A percentile compares a stretch with the other conserved stretches of the same genome.
Conservation (phyloP, 495 filamentous ascomycete genomes). For the Bombardia bombarda region DNA sequence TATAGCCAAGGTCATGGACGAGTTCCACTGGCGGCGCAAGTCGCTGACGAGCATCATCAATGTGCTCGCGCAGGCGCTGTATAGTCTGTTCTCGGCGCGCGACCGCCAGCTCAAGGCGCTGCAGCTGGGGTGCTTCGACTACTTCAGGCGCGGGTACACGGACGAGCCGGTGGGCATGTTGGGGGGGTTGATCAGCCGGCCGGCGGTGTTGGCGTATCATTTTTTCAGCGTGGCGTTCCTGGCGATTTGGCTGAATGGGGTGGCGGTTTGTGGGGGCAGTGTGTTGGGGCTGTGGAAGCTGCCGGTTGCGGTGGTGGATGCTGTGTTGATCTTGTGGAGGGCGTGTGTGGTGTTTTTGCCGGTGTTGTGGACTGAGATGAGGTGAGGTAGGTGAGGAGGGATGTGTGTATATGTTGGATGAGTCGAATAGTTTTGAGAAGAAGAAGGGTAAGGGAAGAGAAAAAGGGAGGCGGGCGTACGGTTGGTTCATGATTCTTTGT, state of each 20-base stretch:
- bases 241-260: slow-evolving; percentile 71
- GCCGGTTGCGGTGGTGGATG: slow-evolving; percentile 52
- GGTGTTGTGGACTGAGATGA: slow-evolving; percentile 58
- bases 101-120: slow-evolving; percentile 69
- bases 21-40: slow-evolving; percentile 87
- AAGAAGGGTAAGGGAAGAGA: neutral
- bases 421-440: neutral
- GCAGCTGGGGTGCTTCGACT: slow-evolving; percentile 85
- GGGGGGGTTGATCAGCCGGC: slow-evolving; percentile 72
- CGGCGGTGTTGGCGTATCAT: slow-evolving; percentile 75
- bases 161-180: slow-evolving; percentile 75
- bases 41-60: slow-evolving; percentile 79
- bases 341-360: slow-evolving; percentile 86
- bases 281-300: slow-evolving; percentile 47
- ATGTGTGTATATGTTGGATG: neutral
- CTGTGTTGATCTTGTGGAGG: slow-evolving; percentile 69
- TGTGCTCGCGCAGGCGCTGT: slow-evolving; percentile 88
- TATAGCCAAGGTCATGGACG: slow-evolving; percentile 59
- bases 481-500: neutral
- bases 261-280: slow-evolving; percentile 28
- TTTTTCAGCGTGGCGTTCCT: slow-evolving; percentile 92
- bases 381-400: slow-evolving; percentile 3
- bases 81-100: slow-evolving; percentile 82
- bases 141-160: slow-evolving; percentile 75
- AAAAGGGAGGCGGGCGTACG: neutral